These are phyloP conservation scores for Sclerotiophoma versabilis DNA, from an alignment of 2,329 filamentous ascomycete genomes.

Conservation along the genomic window DNA sequence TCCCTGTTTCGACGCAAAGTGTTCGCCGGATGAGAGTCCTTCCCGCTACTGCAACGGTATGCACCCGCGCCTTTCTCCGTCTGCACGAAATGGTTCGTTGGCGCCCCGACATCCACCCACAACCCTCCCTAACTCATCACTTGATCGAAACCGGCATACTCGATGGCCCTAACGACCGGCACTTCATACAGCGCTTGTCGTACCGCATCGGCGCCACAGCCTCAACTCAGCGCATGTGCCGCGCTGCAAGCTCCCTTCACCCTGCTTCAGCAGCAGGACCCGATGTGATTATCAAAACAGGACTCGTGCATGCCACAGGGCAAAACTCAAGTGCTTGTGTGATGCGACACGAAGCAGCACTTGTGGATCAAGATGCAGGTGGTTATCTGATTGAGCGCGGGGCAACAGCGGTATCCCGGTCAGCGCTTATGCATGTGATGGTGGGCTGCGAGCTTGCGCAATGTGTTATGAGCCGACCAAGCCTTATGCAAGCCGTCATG, in stretches of 20 bases:
- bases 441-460: constrained; percentile 23
- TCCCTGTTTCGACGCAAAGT: constrained; percentile 8
- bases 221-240: constrained; percentile 8
- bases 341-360: background rate
- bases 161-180: constrained; percentile 1
- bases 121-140: constrained; percentile 1
- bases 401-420: constrained; percentile 14
- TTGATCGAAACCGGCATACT: background rate
- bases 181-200: constrained; percentile 1
- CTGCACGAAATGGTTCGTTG: constrained; percentile 19
- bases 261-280: background rate
- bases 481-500: constrained; percentile 12
- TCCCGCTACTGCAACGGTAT: constrained; percentile 16
- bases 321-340: constrained; percentile 5
- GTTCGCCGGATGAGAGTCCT: background rate
- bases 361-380: constrained; percentile 7
- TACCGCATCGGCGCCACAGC: constrained; percentile 23
- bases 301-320: constrained; percentile 4
- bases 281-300: constrained; percentile 1
- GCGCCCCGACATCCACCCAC: constrained; percentile 13
- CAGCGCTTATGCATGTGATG: constrained; percentile 43
- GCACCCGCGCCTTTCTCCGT: constrained; percentile 30
- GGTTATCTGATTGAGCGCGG: constrained; percentile 13
- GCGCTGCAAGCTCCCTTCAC: background rate
- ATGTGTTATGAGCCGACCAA: constrained; percentile 14